Percentiles rank a stretch among this genome's conserved stretches.
Conservation (phyloP, 176 grass and related monocot genomes). For the Elymus sibiricus region DNA sequence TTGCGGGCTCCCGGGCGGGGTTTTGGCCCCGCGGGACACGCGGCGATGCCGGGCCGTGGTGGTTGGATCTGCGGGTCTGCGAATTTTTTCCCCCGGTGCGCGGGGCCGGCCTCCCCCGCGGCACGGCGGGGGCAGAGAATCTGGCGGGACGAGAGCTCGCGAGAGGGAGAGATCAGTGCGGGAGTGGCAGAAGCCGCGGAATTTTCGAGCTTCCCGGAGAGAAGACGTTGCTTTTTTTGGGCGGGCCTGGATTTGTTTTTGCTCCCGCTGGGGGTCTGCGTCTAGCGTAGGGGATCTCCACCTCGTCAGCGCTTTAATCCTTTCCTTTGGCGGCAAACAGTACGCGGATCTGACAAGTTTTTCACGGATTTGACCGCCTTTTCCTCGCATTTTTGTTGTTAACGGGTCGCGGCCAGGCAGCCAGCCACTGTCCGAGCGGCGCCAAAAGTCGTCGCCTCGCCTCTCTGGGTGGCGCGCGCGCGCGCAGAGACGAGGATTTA, state of each 20-base stretch:
- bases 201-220: slow-evolving; percentile 32
- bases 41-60: slow-evolving; percentile 36
- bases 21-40: slow-evolving; percentile 39
- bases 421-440: not conserved
- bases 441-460: slow-evolving; percentile 39
- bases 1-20: not conserved
- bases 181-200: slow-evolving; percentile 25
- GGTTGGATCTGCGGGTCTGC: slow-evolving; percentile 45
- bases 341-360: slow-evolving; percentile 51
- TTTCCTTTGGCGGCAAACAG: slow-evolving; percentile 49
- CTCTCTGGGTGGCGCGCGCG: not conserved
- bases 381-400: slow-evolving; percentile 1
- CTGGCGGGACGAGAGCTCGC: too few relatives aligned
- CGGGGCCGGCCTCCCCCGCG: not conserved
- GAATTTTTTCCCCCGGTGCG: slow-evolving; percentile 15
- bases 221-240: slow-evolving; percentile 47
- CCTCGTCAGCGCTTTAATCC: slow-evolving; percentile 56
- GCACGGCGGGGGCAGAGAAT: too few relatives aligned
- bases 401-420: not conserved
- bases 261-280: slow-evolving; percentile 12
- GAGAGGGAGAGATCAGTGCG: slow-evolving; percentile 34
- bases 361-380: slow-evolving; percentile 51
- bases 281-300: slow-evolving; percentile 46
- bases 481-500: slow-evolving; percentile 9
- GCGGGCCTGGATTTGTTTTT: slow-evolving; percentile 39